Percentiles rank a stretch among this genome's conserved stretches.
These are phyloP conservation scores for Candida pseudoviswanathii DNA, from an alignment of 1,139 yeast species.

Conservation along the genomic window DNA sequence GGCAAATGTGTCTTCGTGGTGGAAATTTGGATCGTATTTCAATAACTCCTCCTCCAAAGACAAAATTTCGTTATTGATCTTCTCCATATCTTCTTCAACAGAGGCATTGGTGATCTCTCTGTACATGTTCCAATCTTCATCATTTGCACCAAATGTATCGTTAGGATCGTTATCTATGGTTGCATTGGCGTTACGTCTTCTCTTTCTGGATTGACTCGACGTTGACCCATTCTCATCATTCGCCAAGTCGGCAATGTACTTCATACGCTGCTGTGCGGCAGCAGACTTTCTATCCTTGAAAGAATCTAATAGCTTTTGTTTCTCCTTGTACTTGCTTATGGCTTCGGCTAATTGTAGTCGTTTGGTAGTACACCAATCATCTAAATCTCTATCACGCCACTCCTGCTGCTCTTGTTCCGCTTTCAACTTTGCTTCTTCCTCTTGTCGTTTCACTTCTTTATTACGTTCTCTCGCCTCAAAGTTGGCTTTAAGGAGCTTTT, in stretches of 20 bases:
- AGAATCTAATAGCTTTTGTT: conserved; percentile 71
- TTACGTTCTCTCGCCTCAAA: conserved; percentile 86
- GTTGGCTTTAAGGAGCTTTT: conserved; percentile 79
- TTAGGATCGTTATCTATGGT: conserved; percentile 89
- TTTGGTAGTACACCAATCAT: conserved; percentile 78
- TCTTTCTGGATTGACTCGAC: conserved; percentile 40
- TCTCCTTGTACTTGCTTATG: conserved; percentile 62
- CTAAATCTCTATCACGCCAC: conserved; percentile 76
- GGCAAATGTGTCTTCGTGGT: conserved; percentile 76
- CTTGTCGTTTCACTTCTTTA: conserved; percentile 66
- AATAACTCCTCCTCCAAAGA: conserved; percentile 74
- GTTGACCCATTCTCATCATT: conserved; percentile 60
- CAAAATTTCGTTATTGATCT: conserved; percentile 60
- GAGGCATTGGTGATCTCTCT: conserved; percentile 77
- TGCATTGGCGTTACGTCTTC: conserved; percentile 57
- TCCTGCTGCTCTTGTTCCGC: conserved; percentile 63
- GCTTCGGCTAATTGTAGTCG: conserved; percentile 61
- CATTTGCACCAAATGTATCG: conserved; percentile 94
- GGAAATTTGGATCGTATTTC: conserved; percentile 81
- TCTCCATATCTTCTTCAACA: conserved; percentile 74
- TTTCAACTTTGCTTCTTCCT: conserved; percentile 56
- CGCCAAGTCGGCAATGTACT: conserved; percentile 84
- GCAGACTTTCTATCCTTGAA: conserved; percentile 85
- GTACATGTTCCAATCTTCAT: conserved; percentile 93
- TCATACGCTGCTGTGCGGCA: conserved; percentile 94